These are phyloP conservation scores for Fusarium nodosum DNA, from an alignment of 2,329 filamentous ascomycete species.

Conservation along the genomic window DNA sequence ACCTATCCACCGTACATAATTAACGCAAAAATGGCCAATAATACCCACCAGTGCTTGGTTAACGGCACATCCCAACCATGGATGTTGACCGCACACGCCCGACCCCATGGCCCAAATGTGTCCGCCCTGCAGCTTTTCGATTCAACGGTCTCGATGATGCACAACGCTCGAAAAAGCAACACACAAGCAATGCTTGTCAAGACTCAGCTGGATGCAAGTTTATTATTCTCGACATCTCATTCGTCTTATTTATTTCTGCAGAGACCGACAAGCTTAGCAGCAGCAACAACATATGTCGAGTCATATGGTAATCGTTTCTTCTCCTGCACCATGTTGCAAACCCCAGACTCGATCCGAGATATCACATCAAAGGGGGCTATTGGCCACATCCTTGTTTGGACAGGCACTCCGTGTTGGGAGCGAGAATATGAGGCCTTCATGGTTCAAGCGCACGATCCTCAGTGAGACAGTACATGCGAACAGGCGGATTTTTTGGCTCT, in stretches of 20 bases:
- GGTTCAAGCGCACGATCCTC: conserved; percentile 1
- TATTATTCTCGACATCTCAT: conserved; percentile 20
- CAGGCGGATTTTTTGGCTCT: not conserved
- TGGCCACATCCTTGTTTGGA: conserved; percentile 9
- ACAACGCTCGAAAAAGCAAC: conserved; percentile 44
- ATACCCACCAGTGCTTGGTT: conserved; percentile 24
- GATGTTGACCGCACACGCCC: conserved; percentile 21
- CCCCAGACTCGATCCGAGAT: conserved; percentile 35
- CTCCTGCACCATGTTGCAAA: conserved; percentile 24
- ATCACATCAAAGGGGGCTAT: conserved; percentile 12
- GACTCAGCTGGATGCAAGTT: conserved; percentile 27
- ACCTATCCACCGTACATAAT: conserved; percentile 25
- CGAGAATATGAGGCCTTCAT: conserved; percentile 27
- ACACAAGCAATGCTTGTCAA: conserved; percentile 14
- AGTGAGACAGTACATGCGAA: not conserved
- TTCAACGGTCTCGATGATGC: conserved; percentile 46
- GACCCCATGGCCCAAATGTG: conserved; percentile 37
- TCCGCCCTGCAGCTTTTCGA: conserved; percentile 47
- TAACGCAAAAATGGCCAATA: conserved; percentile 41
- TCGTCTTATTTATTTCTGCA: conserved; percentile 19
- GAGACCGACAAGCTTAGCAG: conserved; percentile 14
- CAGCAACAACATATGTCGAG: conserved; percentile 26
- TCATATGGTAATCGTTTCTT: conserved; percentile 24
- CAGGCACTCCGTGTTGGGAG: conserved; percentile 4
- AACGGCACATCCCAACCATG: conserved; percentile 43